Evolutionary conservation across 2,329 filamentous ascomycete species (phyloP).

Genomic region (Nemania abortiva): DNA sequence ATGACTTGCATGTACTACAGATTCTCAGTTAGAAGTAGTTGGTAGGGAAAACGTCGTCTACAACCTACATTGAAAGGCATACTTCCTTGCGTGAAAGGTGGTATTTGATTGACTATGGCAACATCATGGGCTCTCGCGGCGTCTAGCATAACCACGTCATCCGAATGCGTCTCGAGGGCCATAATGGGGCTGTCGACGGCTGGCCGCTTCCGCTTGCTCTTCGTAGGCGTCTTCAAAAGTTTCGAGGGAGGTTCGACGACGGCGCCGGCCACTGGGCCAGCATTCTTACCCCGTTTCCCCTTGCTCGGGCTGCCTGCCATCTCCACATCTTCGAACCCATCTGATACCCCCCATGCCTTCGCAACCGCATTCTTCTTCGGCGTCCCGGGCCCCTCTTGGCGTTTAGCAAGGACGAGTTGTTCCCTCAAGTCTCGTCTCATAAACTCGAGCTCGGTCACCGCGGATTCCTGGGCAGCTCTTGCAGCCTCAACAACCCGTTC

Average conservation of each 20-base stretch:
- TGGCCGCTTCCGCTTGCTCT: constrained; percentile 77
- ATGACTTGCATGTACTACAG: constrained; percentile 70
- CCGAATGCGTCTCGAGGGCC: constrained; percentile 66
- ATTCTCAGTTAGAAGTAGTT: constrained; percentile 42
- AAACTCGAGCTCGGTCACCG: constrained; percentile 78
- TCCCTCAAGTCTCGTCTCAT: constrained; percentile 78
- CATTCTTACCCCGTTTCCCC: constrained; percentile 58
- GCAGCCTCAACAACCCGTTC: constrained; percentile 73
- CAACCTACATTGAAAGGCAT: constrained; percentile 60
- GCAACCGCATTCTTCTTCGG: constrained; percentile 69
- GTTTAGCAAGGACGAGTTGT: constrained; percentile 60
- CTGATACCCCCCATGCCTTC: constrained; percentile 70
- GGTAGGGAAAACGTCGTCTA: background rate
- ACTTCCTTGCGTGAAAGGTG: constrained; percentile 29
- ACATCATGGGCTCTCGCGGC: constrained; percentile 41
- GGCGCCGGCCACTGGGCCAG: constrained; percentile 58
- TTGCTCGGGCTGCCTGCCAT: constrained; percentile 67
- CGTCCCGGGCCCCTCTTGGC: constrained; percentile 63
- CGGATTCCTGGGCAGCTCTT: constrained; percentile 73
- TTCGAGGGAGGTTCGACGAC: constrained; percentile 57
- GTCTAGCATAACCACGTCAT: constrained; percentile 55
- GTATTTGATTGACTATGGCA: constrained; percentile 30
- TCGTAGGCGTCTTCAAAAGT: constrained; percentile 67
- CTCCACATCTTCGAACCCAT: constrained; percentile 81
- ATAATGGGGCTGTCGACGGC: constrained; percentile 74